These are phyloP conservation scores for Avena sativa DNA, from an alignment of 176 grass and related monocot species.

Conservation along the genomic window DNA sequence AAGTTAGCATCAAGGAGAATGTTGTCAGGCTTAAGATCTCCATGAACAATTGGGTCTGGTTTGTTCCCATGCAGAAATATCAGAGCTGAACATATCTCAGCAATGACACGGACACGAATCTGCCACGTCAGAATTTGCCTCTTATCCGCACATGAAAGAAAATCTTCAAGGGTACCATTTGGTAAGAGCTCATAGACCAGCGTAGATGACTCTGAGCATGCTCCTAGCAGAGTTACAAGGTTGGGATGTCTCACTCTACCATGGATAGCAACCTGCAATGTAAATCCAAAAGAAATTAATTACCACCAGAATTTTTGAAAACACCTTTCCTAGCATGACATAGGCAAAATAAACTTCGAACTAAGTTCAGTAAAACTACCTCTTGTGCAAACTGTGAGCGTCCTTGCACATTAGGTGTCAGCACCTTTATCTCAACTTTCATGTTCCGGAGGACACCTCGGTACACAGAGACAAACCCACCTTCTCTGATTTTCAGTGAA, in stretches of 20 bases:
- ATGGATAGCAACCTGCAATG: not conserved
- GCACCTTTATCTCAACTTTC: constrained; percentile 50
- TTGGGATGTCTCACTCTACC: constrained; percentile 12
- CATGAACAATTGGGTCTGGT: not conserved
- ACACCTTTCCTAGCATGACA: not conserved
- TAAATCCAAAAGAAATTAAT: constrained; percentile 29
- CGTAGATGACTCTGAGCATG: not conserved
- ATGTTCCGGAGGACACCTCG: constrained; percentile 48
- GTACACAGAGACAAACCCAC: constrained; percentile 51
- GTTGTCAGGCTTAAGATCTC: not conserved
- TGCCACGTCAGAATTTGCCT: not conserved
- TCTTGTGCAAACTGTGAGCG: constrained; percentile 54
- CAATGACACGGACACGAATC: not conserved
- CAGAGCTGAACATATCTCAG: constrained; percentile 23
- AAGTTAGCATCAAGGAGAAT: constrained; percentile 15
- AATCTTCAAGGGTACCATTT: constrained; percentile 24
- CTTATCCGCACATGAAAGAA: not conserved
- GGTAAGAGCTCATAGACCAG: not conserved
- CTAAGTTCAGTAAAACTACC: constrained; percentile 24
- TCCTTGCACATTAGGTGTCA: constrained; percentile 47
- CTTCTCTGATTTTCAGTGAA: constrained; percentile 47
- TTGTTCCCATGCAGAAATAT: not conserved
- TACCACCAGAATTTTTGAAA: not conserved
- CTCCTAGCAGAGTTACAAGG: not conserved
- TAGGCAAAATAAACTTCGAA: constrained; percentile 8